These are phyloP conservation scores for Triglochin maritima DNA, from an alignment of 106 monocot species.

Conservation along the genomic window DNA sequence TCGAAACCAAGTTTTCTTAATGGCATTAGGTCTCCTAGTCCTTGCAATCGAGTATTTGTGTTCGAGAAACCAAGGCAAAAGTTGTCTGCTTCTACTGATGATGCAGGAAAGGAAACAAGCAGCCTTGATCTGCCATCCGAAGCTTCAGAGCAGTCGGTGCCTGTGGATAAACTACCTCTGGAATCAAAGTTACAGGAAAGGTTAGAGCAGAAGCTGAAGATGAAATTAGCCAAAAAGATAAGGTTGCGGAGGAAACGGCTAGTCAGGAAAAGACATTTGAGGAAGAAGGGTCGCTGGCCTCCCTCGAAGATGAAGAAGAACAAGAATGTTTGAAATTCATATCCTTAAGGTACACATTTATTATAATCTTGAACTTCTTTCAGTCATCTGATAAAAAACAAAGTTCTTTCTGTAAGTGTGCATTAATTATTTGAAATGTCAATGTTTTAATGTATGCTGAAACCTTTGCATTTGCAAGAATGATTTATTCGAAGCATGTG, in stretches of 20 bases:
- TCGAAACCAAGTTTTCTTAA: conserved; percentile 12
- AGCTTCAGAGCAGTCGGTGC: conserved; percentile 18
- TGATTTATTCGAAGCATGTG: too few species aligned
- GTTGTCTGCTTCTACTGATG: conserved; percentile 38
- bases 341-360: background rate
- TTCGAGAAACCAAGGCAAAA: conserved; percentile 18
- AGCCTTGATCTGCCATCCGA: conserved; percentile 19
- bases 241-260: conserved; percentile 62
- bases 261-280: conserved; percentile 57
- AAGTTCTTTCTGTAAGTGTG: too few species aligned
- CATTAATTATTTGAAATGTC: too few species aligned
- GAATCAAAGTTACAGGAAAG: conserved; percentile 61
- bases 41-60: background rate
- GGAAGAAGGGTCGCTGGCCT: conserved; percentile 95
- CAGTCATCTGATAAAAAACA: background rate
- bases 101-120: conserved; percentile 21
- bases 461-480: too few species aligned
- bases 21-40: conserved; percentile 6
- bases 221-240: conserved; percentile 85
- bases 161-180: conserved; percentile 61
- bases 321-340: conserved; percentile 53
- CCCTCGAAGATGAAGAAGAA: conserved; percentile 94
- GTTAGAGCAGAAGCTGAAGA: conserved; percentile 61
- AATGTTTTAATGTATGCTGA: too few species aligned
- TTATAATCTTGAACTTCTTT: background rate